These are phyloP conservation scores for Geotrichum phurueaensis DNA, from an alignment of 1,139 yeast genomes.

Conservation along the genomic window DNA sequence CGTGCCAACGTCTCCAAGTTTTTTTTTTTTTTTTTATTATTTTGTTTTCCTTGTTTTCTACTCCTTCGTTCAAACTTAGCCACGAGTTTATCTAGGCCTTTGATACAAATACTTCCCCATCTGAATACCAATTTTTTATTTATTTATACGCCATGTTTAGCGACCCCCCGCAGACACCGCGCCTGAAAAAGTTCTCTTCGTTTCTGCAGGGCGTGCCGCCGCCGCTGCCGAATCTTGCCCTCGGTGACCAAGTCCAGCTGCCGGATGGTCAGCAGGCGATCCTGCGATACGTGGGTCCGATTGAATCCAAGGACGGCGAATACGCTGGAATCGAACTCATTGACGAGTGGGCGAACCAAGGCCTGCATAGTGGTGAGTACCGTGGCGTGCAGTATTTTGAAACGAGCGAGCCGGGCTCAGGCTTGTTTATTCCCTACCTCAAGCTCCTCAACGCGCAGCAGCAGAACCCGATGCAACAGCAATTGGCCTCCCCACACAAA, in stretches of 20 bases:
- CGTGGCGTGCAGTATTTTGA: conserved; percentile 36
- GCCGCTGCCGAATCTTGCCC: conserved; percentile 2
- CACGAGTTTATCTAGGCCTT: not conserved
- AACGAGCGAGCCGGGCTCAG: conserved; percentile 21
- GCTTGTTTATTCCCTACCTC: conserved; percentile 23
- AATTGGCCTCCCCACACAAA: not conserved
- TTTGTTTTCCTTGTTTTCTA: not conserved
- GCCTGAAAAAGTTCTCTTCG: conserved; percentile 4
- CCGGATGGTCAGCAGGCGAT: conserved; percentile 49
- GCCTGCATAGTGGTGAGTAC: conserved; percentile 73
- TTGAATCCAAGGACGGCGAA: conserved; percentile 66
- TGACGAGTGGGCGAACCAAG: conserved; percentile 57
- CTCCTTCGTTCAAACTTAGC: not conserved
- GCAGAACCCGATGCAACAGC: not conserved
- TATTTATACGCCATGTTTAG: not conserved
- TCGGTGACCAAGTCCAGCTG: conserved; percentile 39
- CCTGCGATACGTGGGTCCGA: conserved; percentile 66
- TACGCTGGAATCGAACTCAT: conserved; percentile 84
- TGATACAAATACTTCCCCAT: not conserved
- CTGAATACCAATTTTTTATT: not conserved
- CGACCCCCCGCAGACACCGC: conserved; percentile 7
- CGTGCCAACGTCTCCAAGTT: not conserved
- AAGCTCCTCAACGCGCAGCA: conserved; percentile 15
- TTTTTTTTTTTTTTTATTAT: not conserved
- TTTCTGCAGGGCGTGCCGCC: not conserved